Conservation (phyloP, 345 rosid species). For the Gossypium australe region DNA sequence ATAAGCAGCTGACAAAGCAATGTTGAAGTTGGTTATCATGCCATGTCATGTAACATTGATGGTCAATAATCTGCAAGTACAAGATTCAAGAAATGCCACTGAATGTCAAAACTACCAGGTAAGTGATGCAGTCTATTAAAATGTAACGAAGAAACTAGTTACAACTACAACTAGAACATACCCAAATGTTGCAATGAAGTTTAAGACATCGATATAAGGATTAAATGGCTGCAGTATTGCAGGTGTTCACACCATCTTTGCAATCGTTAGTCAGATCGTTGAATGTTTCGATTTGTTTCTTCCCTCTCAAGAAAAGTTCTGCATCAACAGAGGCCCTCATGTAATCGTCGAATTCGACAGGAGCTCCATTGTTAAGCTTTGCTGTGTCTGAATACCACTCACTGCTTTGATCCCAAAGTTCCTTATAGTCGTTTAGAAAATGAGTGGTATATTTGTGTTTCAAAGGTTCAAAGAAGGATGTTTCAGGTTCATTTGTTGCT, state of each 20-base stretch:
- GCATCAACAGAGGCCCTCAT: constrained; percentile 84
- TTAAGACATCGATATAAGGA: constrained; percentile 1
- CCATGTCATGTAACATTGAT: background rate
- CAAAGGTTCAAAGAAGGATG: constrained; percentile 63
- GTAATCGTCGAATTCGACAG: constrained; percentile 82
- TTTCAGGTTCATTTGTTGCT: constrained; percentile 73
- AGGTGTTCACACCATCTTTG: background rate
- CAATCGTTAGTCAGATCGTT: background rate
- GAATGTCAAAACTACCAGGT: constrained; percentile 13
- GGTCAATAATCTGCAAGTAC: background rate
- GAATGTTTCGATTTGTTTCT: constrained; percentile 58
- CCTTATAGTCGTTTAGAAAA: constrained; percentile 78
- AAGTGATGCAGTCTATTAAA: constrained; percentile 6
- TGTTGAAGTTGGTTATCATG: no score
- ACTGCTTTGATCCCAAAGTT: constrained; percentile 78
- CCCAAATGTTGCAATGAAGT: background rate
- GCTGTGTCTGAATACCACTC: constrained; percentile 89
- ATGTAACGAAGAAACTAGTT: constrained; percentile 13
- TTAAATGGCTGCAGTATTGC: background rate
- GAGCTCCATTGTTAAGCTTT: constrained; percentile 64
- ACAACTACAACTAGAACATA: constrained; percentile 7
- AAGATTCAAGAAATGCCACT: constrained; percentile 5
- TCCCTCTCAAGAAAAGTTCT: constrained; percentile 89
- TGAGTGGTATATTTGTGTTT: constrained; percentile 80
- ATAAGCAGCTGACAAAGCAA: no score